Conservation (phyloP, 2,329 filamentous ascomycete species). For the Dothideomycetidae sp. region DNA sequence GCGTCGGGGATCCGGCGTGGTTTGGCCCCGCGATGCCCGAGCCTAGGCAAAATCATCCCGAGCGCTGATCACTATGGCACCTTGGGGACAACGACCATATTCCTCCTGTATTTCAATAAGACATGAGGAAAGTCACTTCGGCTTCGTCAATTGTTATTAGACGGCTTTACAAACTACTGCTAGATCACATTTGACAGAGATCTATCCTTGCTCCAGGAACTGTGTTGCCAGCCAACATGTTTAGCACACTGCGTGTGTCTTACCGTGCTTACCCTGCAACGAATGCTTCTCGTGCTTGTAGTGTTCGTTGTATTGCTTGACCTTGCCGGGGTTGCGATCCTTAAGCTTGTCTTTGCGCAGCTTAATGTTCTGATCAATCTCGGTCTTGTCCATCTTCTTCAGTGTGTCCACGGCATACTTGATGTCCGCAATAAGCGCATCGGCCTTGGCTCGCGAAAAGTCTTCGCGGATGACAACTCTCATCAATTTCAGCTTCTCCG, state of each 20-base stretch:
- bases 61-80: too few species aligned
- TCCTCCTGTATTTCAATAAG: too few species aligned
- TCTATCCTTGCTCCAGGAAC: too few species aligned
- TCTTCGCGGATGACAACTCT: slow-evolving; percentile 87
- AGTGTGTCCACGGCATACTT: slow-evolving; percentile 60
- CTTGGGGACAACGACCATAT: too few species aligned
- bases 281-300: slow-evolving; percentile 69
- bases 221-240: neutral
- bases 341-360: slow-evolving; percentile 16
- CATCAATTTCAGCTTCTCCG: slow-evolving; percentile 73
- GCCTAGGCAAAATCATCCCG: too few species aligned
- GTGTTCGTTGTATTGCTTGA: slow-evolving; percentile 26
- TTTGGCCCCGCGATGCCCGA: too few species aligned
- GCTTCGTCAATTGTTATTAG: too few species aligned
- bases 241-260: slow-evolving; percentile 78
- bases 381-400: slow-evolving; percentile 57
- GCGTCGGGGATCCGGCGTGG: too few species aligned
- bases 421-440: slow-evolving; percentile 63
- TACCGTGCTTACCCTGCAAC: slow-evolving; percentile 76
- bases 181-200: too few species aligned
- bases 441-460: slow-evolving; percentile 70
- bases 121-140: too few species aligned
- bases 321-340: slow-evolving; percentile 14
- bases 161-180: too few species aligned
- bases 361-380: slow-evolving; percentile 53